phyloP scores from a whole-genome alignment of 306 rosid genomes.

The Cicer pinnatifidum region DNA sequence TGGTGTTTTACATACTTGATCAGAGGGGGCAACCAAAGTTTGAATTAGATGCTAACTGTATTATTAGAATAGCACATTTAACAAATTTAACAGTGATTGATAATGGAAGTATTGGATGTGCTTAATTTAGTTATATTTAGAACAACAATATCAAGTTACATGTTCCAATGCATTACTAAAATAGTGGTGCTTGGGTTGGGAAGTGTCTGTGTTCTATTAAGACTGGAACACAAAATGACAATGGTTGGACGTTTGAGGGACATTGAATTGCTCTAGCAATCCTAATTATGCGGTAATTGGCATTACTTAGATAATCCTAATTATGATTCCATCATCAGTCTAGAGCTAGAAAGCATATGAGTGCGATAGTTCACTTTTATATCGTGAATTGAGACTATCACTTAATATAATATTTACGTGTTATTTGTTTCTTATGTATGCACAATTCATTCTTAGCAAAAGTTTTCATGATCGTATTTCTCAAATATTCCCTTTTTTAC shows the following conservation, averaged over 20 bases:
- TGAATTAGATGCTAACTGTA: too few relatives aligned
- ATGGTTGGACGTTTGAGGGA: constrained; percentile 27
- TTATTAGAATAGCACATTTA: too few relatives aligned
- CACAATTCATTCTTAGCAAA: constrained; percentile 8
- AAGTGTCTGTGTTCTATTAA: constrained; percentile 18
- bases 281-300: neutral
- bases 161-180: constrained; percentile 32
- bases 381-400: neutral
- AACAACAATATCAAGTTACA: constrained; percentile 6
- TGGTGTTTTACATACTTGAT: too few relatives aligned
- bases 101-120: too few relatives aligned
- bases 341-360: constrained; percentile 13
- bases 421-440: constrained; percentile 5
- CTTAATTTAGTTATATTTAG: neutral
- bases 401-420: constrained; percentile 13
- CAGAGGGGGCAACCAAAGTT: too few relatives aligned
- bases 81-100: too few relatives aligned
- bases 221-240: neutral
- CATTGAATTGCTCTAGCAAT: constrained; percentile 23
- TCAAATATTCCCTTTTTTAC: constrained; percentile 45
- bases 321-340: constrained; percentile 17
- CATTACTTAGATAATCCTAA: constrained; percentile 13
- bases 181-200: constrained; percentile 10
- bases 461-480: constrained; percentile 18
- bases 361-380: constrained; percentile 27